A percentile compares a stretch with the other conserved stretches of the same genome.
phyloP scores from a whole-genome alignment of 106 monocot genomes.

The Narthecium ossifragum region DNA sequence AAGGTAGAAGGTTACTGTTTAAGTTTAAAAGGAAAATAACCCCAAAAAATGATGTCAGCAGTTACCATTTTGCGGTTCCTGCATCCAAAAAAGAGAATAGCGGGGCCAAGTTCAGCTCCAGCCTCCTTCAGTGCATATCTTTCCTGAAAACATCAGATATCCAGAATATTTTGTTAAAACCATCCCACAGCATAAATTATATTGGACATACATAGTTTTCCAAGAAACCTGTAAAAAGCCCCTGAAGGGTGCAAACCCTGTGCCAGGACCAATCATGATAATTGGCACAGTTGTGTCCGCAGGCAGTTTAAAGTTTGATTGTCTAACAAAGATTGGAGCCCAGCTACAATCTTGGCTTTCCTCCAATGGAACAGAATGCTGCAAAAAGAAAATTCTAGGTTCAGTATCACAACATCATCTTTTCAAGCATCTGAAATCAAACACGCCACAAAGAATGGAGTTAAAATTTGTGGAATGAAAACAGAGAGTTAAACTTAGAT shows the following conservation, averaged over 20 bases:
- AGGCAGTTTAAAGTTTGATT: slow-evolving; percentile 89
- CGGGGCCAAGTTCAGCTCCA: slow-evolving; percentile 43
- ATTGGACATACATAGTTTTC: background rate
- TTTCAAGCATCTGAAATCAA: too few relatives aligned
- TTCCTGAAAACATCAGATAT: slow-evolving; percentile 31
- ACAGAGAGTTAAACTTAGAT: too few relatives aligned
- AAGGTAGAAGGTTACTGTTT: too few relatives aligned
- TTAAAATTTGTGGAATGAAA: too few relatives aligned
- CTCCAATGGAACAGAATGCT: slow-evolving; percentile 56
- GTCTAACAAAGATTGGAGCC: slow-evolving; percentile 83
- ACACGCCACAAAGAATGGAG: too few relatives aligned
- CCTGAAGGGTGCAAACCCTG: slow-evolving; percentile 88
- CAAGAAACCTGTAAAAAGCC: slow-evolving; percentile 82
- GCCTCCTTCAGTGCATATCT: slow-evolving; percentile 40
- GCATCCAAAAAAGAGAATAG: slow-evolving; percentile 65
- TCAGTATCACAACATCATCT: too few relatives aligned
- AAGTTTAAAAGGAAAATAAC: too few relatives aligned
- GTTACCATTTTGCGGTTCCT: slow-evolving; percentile 53
- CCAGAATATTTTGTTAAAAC: background rate
- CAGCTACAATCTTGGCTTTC: slow-evolving; percentile 56
- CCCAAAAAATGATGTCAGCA: background rate
- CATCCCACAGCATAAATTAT: background rate
- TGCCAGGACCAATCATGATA: slow-evolving; percentile 93
- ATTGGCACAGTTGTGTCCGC: slow-evolving; percentile 62
- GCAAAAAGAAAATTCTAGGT: background rate